Evolutionary conservation across 805 yeast genomes (phyloP).

Genomic region (Myxozyma geophila): DNA sequence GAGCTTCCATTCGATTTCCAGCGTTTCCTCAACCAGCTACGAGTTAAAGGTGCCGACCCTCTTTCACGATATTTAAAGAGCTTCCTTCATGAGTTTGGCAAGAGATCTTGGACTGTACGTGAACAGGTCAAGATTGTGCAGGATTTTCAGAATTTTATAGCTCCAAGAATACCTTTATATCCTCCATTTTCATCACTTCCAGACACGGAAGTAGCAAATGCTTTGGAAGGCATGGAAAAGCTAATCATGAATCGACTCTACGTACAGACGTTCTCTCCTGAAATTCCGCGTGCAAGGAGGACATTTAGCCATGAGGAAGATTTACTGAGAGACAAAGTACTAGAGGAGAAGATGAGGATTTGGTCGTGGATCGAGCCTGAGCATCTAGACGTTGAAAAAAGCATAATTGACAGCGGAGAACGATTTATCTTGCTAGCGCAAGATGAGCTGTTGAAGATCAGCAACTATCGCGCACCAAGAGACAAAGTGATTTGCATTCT

Average conservation of each 20-base stretch:
- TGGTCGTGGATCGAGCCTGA: slow-evolving; percentile 73
- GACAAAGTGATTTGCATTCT: slow-evolving; percentile 90
- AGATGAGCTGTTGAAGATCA: slow-evolving; percentile 74
- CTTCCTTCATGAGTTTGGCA: slow-evolving; percentile 75
- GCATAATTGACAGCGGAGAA: slow-evolving; percentile 54
- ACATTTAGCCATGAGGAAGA: slow-evolving; percentile 67
- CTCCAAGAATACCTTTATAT: slow-evolving; percentile 59
- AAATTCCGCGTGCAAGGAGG: slow-evolving; percentile 52
- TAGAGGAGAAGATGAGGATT: slow-evolving; percentile 59
- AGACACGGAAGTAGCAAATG: slow-evolving; percentile 64
- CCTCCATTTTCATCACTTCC: slow-evolving; percentile 78
- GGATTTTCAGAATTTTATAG: slow-evolving; percentile 65
- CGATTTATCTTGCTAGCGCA: slow-evolving; percentile 70
- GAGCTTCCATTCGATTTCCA: slow-evolving; percentile 76
- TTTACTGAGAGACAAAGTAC: slow-evolving; percentile 59
- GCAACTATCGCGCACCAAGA: slow-evolving; percentile 86
- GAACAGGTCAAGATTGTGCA: slow-evolving; percentile 78
- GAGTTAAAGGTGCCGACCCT: slow-evolving; percentile 81
- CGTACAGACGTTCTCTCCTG: slow-evolving; percentile 78
- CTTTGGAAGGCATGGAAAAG: slow-evolving; percentile 91
- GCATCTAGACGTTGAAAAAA: slow-evolving; percentile 75
- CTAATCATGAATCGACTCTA: slow-evolving; percentile 87
- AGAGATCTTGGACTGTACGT: slow-evolving; percentile 67
- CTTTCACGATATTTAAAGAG: slow-evolving; percentile 75
- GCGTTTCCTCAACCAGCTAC: slow-evolving; percentile 70